Evolutionary conservation across 768 basidiomycete genomes (phyloP), one percentile per base, ranked within the genome.

Genomic region (Coprinopsis cinerea): DNA sequence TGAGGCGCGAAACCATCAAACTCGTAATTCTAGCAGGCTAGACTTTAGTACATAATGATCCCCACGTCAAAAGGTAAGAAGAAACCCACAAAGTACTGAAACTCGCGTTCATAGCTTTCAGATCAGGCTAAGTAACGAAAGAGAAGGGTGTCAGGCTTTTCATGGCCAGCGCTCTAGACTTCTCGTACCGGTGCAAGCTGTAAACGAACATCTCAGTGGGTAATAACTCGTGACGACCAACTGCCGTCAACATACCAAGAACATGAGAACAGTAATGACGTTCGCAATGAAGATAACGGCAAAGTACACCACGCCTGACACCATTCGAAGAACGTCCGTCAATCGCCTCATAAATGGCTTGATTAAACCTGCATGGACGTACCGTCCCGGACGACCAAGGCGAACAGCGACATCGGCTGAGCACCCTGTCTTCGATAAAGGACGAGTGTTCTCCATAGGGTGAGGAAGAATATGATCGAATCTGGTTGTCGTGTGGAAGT

Each of bases 41-140:
- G 4, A 11, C 35, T n/a, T 39, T 24, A 2, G 24, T 23, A 2
- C n/a, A 6, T 25, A n/a, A n/a, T 25, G 15, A 7, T 43, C 25
- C 41, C 44, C 4, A 20, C 22, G 9, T 30, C 15, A n/a, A 37
- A 1, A 22, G 13, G 18, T 13, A 18, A 34, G 26, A 37, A n/a
- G 15, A 40, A 39, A 55, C 65, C 49, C 46, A 68, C 69, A 68
- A 36, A 5, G 67, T 67, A 42, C 66, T 69, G 47, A 71, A 69
- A 52, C 68, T 68, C 13, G 68, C 69, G 35, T 67, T 67, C 2
- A 69, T 55, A 7, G 67, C 65, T 55, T 71, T 68, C 27, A 69
- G 55, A 48, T 71, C 65, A 1, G 64, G 58, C 66, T 68, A 27
- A 43, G 11, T 11, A 27, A 37, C 10, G 10, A 10, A 23, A 35